Evolutionary conservation across 2,329 filamentous ascomycete genomes (phyloP), one percentile per base, ranked within the genome.

Genomic region (Microsporum audouinii): DNA sequence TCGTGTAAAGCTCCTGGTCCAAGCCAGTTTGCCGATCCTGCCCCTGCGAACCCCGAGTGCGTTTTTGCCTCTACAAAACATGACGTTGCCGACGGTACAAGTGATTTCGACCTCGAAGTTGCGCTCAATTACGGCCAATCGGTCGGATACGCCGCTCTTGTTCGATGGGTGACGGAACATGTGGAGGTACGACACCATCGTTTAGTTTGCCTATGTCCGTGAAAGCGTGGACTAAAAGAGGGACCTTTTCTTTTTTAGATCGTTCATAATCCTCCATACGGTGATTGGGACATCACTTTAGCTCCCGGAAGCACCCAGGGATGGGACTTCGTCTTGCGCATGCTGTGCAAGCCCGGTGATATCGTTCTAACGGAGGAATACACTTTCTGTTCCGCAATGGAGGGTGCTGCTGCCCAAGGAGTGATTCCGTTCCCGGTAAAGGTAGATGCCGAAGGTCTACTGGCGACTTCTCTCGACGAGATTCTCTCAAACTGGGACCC

Each of bases 101-200:
- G 81, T 47, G 74, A 79, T 31, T 85, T 74, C 45, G 94, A 99
- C 75, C 83, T 99, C 58, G 84, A 88, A 53, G 89, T 95, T 64
- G 88, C 88, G 0, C 85, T 96, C 72, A 97, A 99, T 76, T 99
- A 99, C 72, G 89, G 88, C 38, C 91, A 96, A 76, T 86, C 91
- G 6, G 85, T 85, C 17, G 94, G 94, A 17, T 84, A 89, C 8
- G 88, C 90, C 2, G 94, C 96, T 76, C 80, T 99, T 73, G 78
- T 96, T 64, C 86, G 94, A 63, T 97, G 88, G 77, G 80, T 97
- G 58, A 95, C 91, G 0, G 94, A 99, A 78, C 94, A 97, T 75
- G 95, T 91, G 0, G 92, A 99, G 76, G 77, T 79, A 58, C 53
- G 17, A 5, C 36, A 39, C 38, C 10, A 7, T 58, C 36, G 38